These are phyloP conservation scores for Emmonsia crescens DNA, from an alignment of 2,329 filamentous ascomycete genomes.

Conservation along the genomic window DNA sequence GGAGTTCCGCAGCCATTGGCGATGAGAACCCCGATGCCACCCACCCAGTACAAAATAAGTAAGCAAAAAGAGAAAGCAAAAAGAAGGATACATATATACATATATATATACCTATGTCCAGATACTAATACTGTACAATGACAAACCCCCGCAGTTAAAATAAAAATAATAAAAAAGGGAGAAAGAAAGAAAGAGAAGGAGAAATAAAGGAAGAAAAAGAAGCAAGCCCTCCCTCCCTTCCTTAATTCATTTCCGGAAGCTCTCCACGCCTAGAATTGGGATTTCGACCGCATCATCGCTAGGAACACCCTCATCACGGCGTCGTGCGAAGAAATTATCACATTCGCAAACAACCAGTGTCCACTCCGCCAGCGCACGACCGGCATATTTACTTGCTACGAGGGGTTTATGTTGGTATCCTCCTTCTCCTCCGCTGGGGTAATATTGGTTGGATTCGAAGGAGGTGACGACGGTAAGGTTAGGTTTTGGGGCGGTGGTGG, in stretches of 20 bases:
- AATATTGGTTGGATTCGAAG: constrained; percentile 13
- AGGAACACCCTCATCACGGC: constrained; percentile 52
- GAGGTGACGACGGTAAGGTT: background rate
- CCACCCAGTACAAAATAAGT: background rate
- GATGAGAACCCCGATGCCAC: background rate
- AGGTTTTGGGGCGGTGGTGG: background rate
- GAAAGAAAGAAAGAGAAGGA: constrained; percentile 14
- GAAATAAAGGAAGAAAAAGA: constrained; percentile 6
- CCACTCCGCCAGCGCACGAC: constrained; percentile 55
- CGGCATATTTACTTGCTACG: constrained; percentile 47
- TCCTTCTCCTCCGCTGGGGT: constrained; percentile 17
- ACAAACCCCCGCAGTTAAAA: background rate
- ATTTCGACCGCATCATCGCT: constrained; percentile 48
- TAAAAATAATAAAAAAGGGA: constrained; percentile 2
- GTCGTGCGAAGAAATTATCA: constrained; percentile 52
- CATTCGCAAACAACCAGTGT: constrained; percentile 50
- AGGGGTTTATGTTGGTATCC: constrained; percentile 19
- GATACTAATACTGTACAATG: background rate
- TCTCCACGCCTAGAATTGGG: constrained; percentile 51
- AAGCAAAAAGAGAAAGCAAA: background rate
- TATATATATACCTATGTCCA: background rate
- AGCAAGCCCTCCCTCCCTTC: background rate
- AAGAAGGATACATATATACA: background rate
- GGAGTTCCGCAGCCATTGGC: background rate
- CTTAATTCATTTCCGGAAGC: constrained; percentile 38